Conservation (phyloP, 228 moss, liverwort and hornwort species). For the Sphagnum magellanicum region DNA sequence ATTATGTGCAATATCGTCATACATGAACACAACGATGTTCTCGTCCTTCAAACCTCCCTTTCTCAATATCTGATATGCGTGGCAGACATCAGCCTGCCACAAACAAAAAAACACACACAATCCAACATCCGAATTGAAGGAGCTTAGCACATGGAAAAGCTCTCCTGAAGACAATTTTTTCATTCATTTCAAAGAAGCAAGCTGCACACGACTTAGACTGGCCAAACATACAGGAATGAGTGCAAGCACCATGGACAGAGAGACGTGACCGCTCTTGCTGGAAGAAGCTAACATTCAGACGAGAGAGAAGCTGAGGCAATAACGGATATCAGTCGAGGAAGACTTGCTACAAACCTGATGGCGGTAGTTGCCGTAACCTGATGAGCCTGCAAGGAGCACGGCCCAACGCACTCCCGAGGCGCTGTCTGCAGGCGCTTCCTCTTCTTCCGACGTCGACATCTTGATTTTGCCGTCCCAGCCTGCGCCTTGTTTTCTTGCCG, state of each 20-base stretch:
- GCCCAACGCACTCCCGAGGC: conserved; percentile 51
- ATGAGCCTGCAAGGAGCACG: conserved; percentile 60
- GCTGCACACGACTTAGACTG: too few species aligned
- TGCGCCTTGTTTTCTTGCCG: conserved; percentile 14
- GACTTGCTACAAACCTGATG: conserved; percentile 37
- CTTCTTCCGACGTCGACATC: conserved; percentile 17
- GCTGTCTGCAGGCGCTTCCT: conserved; percentile 20
- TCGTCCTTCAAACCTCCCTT: conserved; percentile 63
- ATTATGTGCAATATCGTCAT: conserved; percentile 46
- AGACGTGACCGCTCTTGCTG: neutral
- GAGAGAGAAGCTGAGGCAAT: neutral
- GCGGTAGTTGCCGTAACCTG: conserved; percentile 60
- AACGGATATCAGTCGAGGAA: neutral
- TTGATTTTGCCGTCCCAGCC: conserved; percentile 43
- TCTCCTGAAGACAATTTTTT: too few species aligned
- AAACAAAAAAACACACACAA: neutral
- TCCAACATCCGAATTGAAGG: neutral
- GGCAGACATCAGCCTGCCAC: conserved; percentile 58
- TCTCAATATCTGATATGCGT: conserved; percentile 61
- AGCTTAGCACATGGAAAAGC: neutral
- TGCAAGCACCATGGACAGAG: neutral
- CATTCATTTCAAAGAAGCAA: too few species aligned
- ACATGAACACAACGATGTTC: conserved; percentile 65
- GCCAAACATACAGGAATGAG: too few species aligned
- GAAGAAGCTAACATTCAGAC: neutral